Base-by-base conservation (phyloP, 306 rosid species). In the Leucaena leucocephala region DNA sequence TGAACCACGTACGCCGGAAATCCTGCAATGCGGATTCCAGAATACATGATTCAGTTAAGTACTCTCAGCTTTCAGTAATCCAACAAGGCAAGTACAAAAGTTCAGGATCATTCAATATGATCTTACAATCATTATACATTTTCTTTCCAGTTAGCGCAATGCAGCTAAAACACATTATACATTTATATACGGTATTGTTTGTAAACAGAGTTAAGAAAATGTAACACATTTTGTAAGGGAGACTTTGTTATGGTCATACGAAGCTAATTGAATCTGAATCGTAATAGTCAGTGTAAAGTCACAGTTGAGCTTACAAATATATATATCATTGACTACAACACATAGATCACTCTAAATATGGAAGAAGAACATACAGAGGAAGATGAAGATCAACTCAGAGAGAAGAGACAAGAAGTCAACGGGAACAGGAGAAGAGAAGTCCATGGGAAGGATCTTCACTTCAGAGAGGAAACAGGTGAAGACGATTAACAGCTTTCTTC, bases 1-100 rank as follows among this genome's bases (percentile, higher is more conserved):
- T n/a, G n/a, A n/a, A n/a, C n/a, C n/a, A n/a, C n/a, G n/a, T n/a
- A n/a, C n/a, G n/a, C n/a, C n/a, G n/a, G n/a, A n/a, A n/a, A n/a
- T n/a, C n/a, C n/a, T n/a, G n/a, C n/a, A n/a, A n/a, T n/a, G 87
- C 82, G 76, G 80, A 82, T 75, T 82, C 39, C 76, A 81, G 57
- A 85, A 68, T 39, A 59, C 27, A 7, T 55, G 17, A 58, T 48
- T 48, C 70, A 75, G 46, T 27, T 15, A 81, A 78, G 44, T 35
- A 82, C 4, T 17, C 19, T 17, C 19, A 68, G 14, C 3, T 33
- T 48, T 16, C 17, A 64, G 52, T 64, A 71, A 76, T 38, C 66
- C 42, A 52, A 88, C 16, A 68, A 78, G 75, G 44, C 58, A 77
- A 82, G 71, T 44, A 44, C 48, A 27, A 27, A 27, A 27, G 27